Conservation (phyloP, 2,329 filamentous ascomycete species). For the Xylariales sp. region DNA sequence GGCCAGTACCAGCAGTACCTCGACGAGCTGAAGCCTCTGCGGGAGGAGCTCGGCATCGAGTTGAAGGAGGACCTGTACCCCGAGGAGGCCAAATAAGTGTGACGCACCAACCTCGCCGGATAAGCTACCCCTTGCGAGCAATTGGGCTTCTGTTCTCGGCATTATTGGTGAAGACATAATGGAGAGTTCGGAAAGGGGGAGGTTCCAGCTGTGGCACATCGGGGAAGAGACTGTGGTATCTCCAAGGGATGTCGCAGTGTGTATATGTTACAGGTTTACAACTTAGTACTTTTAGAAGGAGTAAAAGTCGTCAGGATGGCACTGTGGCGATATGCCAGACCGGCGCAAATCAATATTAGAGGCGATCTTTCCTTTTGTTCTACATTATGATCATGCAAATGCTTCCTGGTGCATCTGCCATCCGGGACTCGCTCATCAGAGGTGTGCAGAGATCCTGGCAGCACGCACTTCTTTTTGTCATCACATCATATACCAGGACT, state of each 20-base stretch:
- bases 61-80: slow-evolving; percentile 94
- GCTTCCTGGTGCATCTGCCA: no score
- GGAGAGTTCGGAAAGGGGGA: slow-evolving; percentile 3
- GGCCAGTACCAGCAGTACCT: slow-evolving; percentile 96
- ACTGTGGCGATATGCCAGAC: not conserved
- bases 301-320: slow-evolving; percentile 3
- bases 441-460: no score
- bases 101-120: not conserved
- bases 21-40: slow-evolving; percentile 83
- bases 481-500: no score
- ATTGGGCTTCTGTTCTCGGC: slow-evolving; percentile 4
- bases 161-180: slow-evolving; percentile 2
- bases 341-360: slow-evolving; percentile 3
- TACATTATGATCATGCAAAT: no score
- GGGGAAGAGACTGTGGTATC: slow-evolving; percentile 4
- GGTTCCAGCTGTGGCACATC: not conserved
- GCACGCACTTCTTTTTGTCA: no score
- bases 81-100: slow-evolving; percentile 42
- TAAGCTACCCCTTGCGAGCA: slow-evolving; percentile 2
- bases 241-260: slow-evolving; percentile 6
- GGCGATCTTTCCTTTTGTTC: slow-evolving; percentile 8
- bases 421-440: no score
- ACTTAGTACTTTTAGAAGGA: slow-evolving; percentile 11
- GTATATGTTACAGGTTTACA: slow-evolving; percentile 15
- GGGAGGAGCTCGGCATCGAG: slow-evolving; percentile 87